Evolutionary conservation across 192 early-diverging fungal genomes (phyloP).

Genomic region (Paraglomus brasilianum): DNA sequence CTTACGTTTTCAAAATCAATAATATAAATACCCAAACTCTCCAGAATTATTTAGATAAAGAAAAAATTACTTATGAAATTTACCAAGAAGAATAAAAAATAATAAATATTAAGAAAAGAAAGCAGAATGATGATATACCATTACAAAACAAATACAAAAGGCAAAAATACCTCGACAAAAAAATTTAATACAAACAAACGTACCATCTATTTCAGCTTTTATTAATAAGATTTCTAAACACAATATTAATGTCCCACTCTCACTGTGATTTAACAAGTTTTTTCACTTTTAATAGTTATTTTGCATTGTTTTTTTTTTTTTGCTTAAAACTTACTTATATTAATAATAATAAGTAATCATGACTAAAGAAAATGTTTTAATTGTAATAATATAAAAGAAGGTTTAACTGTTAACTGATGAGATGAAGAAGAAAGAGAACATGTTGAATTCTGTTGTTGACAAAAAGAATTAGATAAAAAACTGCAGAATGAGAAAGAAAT

Average conservation of each 20-base stretch:
- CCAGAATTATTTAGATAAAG: not conserved
- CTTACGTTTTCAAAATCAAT: conserved; percentile 4
- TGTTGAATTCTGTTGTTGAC: conserved; percentile 21
- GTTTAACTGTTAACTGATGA: conserved; percentile 20
- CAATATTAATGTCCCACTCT: too few species aligned
- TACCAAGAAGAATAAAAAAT: conserved; percentile 11
- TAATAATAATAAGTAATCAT: too few species aligned
- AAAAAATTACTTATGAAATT: conserved; percentile 13
- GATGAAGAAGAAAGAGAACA: conserved; percentile 21
- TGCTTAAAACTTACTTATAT: too few species aligned
- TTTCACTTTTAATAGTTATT: too few species aligned
- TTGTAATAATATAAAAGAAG: not conserved
- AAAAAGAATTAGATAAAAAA: conserved; percentile 30
- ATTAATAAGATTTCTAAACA: too few species aligned
- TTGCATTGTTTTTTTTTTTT: too few species aligned
- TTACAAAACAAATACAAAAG: too few species aligned
- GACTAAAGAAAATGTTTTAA: too few species aligned
- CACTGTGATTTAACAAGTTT: too few species aligned
- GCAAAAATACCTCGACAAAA: too few species aligned
- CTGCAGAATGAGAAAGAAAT: conserved; percentile 29
- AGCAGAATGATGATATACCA: not conserved
- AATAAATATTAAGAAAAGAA: not conserved
- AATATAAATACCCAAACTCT: not conserved
- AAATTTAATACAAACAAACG: too few species aligned
- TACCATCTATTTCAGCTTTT: too few species aligned